Conservation (phyloP, 257 asterid genomes). For the Capsicum chinense region DNA sequence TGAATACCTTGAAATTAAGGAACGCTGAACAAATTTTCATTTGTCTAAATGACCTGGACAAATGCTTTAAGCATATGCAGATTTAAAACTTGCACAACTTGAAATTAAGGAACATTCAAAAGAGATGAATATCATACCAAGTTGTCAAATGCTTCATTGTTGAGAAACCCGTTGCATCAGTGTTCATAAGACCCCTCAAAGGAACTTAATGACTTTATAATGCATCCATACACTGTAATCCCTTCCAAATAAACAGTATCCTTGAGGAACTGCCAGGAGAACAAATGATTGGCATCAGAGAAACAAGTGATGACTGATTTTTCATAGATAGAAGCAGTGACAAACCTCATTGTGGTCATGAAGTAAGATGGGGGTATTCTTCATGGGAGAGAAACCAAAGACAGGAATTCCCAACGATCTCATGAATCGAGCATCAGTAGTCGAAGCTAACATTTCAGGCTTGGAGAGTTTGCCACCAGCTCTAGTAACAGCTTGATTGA, state of each 20-base stretch:
- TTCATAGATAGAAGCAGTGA: conserved; percentile 26
- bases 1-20: not conserved
- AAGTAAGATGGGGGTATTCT: conserved; percentile 83
- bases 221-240: conserved; percentile 72
- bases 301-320: not conserved
- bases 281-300: conserved; percentile 24
- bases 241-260: conserved; percentile 80
- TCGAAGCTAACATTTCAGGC: conserved; percentile 86
- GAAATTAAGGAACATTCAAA: not conserved
- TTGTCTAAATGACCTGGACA: not conserved
- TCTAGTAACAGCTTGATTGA: conserved; percentile 65
- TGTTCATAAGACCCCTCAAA: conserved; percentile 36
- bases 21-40: not conserved
- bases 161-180: not conserved
- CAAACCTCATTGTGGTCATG: conserved; percentile 95
- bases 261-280: conserved; percentile 61
- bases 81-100: not conserved
- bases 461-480: conserved; percentile 90
- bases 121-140: conserved; percentile 20
- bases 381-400: conserved; percentile 96
- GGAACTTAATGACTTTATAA: conserved; percentile 74
- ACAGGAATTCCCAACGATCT: conserved; percentile 81
- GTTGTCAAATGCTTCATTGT: conserved; percentile 21
- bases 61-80: not conserved
- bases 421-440: conserved; percentile 87